Evolutionary conservation across 2,329 filamentous ascomycete species (phyloP).

Genomic region (Curvularia spicifera): DNA sequence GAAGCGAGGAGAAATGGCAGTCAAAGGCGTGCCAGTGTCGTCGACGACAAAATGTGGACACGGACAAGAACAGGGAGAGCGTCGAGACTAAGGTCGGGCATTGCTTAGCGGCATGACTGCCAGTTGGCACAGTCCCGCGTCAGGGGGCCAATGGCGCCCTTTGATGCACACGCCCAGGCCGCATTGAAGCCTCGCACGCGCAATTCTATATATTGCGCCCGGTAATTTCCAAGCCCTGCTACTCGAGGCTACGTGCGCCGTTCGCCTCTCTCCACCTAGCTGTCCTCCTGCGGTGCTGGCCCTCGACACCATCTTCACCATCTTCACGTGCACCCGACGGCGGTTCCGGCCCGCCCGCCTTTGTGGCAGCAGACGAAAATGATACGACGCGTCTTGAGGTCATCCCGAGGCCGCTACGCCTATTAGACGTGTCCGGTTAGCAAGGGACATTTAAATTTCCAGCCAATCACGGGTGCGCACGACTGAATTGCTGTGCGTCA

Average conservation of each 20-base stretch:
- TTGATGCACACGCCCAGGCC: constrained; percentile 11
- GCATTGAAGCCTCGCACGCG: constrained; percentile 11
- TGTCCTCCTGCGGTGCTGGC: neutral
- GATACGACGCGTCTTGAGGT: constrained; percentile 19
- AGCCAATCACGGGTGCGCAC: constrained; percentile 17
- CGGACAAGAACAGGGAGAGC: constrained; percentile 17
- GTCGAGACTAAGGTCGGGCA: constrained; percentile 18
- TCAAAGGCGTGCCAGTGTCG: constrained; percentile 25
- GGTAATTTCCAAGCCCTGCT: neutral
- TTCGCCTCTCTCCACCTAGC: neutral
- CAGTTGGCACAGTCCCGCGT: constrained; percentile 13
- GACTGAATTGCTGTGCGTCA: constrained; percentile 12
- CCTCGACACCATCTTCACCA: neutral
- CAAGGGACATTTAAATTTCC: constrained; percentile 1
- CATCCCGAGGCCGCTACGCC: constrained; percentile 9
- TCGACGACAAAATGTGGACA: constrained; percentile 27
- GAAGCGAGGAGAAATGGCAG: constrained; percentile 28
- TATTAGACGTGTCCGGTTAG: constrained; percentile 4
- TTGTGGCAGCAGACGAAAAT: neutral
- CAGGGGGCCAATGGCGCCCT: constrained; percentile 12
- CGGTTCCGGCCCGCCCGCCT: neutral
- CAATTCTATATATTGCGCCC: constrained; percentile 6
- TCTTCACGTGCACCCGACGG: neutral
- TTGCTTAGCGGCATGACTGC: constrained; percentile 8
- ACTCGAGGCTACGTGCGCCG: neutral